Conservation (phyloP, 805 yeast genomes). For the Ogataea degrootiae region DNA sequence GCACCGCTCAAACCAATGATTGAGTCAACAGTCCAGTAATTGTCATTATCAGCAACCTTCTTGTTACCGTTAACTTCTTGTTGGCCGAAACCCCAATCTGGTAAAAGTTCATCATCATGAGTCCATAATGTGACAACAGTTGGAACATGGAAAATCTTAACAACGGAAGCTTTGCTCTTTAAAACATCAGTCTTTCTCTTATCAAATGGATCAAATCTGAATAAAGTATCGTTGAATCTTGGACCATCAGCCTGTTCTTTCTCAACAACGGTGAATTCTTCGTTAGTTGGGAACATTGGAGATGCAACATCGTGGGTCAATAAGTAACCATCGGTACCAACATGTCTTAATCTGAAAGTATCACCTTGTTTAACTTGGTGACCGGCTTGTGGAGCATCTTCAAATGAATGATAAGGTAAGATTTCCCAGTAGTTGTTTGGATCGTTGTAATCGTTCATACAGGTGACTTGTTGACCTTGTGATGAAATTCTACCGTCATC, state of each 20-base stretch:
- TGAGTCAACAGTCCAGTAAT: slow-evolving; percentile 71
- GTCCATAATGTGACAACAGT: slow-evolving; percentile 95
- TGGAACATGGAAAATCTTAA: slow-evolving; percentile 75
- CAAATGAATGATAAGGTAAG: slow-evolving; percentile 52
- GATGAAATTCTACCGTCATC: slow-evolving; percentile 96
- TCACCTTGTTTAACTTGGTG: slow-evolving; percentile 67
- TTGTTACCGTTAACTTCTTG: slow-evolving; percentile 96
- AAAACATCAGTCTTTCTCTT: slow-evolving; percentile 47
- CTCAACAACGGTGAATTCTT: slow-evolving; percentile 78
- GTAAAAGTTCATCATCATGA: slow-evolving; percentile 74
- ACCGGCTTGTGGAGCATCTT: slow-evolving; percentile 34
- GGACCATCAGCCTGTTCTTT: slow-evolving; percentile 52
- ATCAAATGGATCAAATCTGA: slow-evolving; percentile 61
- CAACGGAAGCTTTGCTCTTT: slow-evolving; percentile 63
- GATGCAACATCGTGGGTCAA: slow-evolving; percentile 96
- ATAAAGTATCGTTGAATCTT: slow-evolving; percentile 69
- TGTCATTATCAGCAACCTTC: slow-evolving; percentile 59
- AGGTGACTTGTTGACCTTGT: slow-evolving; percentile 91
- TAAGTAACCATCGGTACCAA: slow-evolving; percentile 71
- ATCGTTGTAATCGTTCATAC: slow-evolving; percentile 48
- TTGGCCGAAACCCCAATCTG: slow-evolving; percentile 93
- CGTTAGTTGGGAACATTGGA: slow-evolving; percentile 86
- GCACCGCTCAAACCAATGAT: slow-evolving; percentile 61
- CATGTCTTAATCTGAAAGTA: slow-evolving; percentile 72
- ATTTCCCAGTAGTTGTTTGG: slow-evolving; percentile 83